These are phyloP conservation scores for Pleurotus tuber-regium DNA, from an alignment of 768 basidiomycete species.

Conservation along the genomic window DNA sequence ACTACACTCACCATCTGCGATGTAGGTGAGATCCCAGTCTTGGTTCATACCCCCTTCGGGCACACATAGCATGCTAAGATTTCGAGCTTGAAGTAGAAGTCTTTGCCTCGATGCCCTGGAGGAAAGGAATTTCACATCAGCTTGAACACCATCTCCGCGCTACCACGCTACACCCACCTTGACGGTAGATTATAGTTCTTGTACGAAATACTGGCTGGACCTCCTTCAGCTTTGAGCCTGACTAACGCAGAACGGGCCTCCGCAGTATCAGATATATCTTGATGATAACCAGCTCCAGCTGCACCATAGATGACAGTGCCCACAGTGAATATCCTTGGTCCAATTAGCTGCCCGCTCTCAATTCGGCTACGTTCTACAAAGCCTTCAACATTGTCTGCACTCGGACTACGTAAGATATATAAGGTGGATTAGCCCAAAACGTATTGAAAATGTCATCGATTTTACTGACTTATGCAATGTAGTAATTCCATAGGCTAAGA, in stretches of 20 bases:
- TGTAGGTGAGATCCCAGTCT: slow-evolving; percentile 79
- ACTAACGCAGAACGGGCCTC: slow-evolving; percentile 66
- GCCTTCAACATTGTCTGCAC: slow-evolving; percentile 56
- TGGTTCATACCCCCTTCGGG: slow-evolving; percentile 80
- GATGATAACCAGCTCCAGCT: slow-evolving; percentile 42
- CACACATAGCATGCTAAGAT: slow-evolving; percentile 67
- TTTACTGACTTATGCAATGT: slow-evolving; percentile 72
- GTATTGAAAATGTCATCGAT: too few relatives aligned
- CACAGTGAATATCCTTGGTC: slow-evolving; percentile 71
- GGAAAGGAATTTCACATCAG: too few relatives aligned
- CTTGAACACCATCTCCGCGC: too few relatives aligned
- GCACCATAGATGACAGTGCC: slow-evolving; percentile 66
- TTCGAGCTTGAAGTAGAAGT: slow-evolving; percentile 55
- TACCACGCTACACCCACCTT: too few relatives aligned
- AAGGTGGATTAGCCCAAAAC: too few relatives aligned
- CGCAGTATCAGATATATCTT: slow-evolving; percentile 57
- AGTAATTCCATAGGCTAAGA: slow-evolving; percentile 75
- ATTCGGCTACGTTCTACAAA: slow-evolving; percentile 66
- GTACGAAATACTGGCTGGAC: slow-evolving; percentile 67
- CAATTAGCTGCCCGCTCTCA: slow-evolving; percentile 66
- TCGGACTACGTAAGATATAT: slow-evolving; percentile 45
- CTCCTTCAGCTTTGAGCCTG: slow-evolving; percentile 72
- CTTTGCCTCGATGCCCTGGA: slow-evolving; percentile 60
- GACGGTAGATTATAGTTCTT: slow-evolving; percentile 77
- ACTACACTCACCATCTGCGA: slow-evolving; percentile 59